A percentile compares a stretch with the other conserved stretches of the same genome.
These are phyloP conservation scores for Phyllachora maydis DNA, from an alignment of 2,329 filamentous ascomycete species.

Conservation along the genomic window DNA sequence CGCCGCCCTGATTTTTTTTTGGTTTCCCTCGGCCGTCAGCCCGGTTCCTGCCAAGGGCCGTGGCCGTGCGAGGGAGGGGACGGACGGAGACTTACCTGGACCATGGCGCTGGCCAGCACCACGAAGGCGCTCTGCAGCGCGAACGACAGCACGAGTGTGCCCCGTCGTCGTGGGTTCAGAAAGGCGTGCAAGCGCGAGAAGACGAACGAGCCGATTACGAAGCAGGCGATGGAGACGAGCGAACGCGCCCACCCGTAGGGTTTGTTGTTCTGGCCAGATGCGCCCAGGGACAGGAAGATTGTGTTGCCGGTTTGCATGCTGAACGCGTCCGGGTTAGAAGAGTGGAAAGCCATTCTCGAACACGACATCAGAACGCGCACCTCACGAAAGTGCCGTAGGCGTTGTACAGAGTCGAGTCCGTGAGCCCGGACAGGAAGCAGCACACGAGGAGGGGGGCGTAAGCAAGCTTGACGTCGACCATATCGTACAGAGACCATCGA, in stretches of 20 bases:
- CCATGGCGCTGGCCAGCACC: constrained; percentile 27
- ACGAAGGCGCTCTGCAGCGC: constrained; percentile 28
- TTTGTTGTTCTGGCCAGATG: constrained; percentile 25
- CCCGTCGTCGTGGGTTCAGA: constrained; percentile 6
- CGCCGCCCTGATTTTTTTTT: too few species aligned
- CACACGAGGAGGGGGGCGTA: constrained; percentile 16
- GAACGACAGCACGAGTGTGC: constrained; percentile 23
- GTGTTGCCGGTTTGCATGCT: constrained; percentile 26
- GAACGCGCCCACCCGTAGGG: constrained; percentile 18
- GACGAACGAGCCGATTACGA: constrained; percentile 29
- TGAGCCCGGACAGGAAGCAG: constrained; percentile 16
- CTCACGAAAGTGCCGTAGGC: constrained; percentile 16
- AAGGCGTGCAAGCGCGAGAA: constrained; percentile 14
- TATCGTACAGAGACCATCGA: too few species aligned
- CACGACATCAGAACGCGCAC: constrained; percentile 14
- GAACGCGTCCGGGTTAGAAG: neutral
- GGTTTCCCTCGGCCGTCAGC: too few species aligned
- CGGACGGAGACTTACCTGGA: constrained; percentile 22
- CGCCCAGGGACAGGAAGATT: constrained; percentile 39
- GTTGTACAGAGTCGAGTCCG: constrained; percentile 18
- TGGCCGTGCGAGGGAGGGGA: constrained; percentile 15
- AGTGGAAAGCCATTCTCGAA: neutral
- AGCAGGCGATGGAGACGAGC: constrained; percentile 25
- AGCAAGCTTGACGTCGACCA: constrained; percentile 5
- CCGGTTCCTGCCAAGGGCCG: constrained; percentile 13